These are phyloP conservation scores for Inga leiocalycina DNA, from an alignment of 306 rosid genomes.

Conservation along the genomic window DNA sequence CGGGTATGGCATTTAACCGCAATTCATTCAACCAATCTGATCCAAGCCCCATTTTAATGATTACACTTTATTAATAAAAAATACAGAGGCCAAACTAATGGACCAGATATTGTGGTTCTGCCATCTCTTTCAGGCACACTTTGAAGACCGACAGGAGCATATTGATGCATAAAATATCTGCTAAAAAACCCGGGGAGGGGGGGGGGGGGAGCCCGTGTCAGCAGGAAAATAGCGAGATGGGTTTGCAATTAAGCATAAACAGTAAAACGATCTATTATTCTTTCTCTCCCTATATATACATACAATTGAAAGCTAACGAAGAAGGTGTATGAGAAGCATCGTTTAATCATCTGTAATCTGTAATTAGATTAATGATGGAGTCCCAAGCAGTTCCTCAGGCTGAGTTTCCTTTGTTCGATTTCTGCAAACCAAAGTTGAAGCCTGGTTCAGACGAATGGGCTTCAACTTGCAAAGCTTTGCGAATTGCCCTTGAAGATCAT, in stretches of 20 bases:
- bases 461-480: conserved; percentile 15
- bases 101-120: not conserved
- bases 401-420: not conserved
- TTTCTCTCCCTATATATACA: not conserved
- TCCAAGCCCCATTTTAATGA: too few species aligned
- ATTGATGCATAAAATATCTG: not conserved
- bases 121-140: not conserved
- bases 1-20: too few species aligned
- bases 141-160: not conserved
- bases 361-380: not conserved
- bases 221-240: not conserved
- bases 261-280: not conserved
- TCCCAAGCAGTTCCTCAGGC: not conserved
- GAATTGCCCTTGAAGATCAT: conserved; percentile 29
- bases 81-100: too few species aligned
- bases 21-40: too few species aligned
- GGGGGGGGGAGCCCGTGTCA: not conserved
- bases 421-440: conserved; percentile 11
- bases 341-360: not conserved
- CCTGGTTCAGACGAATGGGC: conserved; percentile 24
- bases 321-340: not conserved
- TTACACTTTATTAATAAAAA: too few species aligned
- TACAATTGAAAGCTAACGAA: not conserved
- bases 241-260: not conserved
- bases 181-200: not conserved